Base-by-base conservation (phyloP, 371 early-diverging fungal species). In the Syncephalis fuscata region DNA sequence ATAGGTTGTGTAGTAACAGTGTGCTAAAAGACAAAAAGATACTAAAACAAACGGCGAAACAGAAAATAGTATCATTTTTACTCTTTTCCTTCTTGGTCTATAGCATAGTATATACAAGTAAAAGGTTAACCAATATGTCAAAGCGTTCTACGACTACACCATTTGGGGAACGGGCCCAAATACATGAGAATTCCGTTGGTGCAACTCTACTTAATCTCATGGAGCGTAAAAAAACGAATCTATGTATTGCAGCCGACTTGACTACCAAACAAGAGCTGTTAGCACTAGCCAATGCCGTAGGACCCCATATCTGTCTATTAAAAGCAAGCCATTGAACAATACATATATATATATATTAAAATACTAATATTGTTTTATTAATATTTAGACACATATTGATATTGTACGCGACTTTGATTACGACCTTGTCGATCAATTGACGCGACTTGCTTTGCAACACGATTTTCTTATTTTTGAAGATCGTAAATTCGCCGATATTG, bases 391-490 rank as follows among this genome's bases (percentile, higher is more conserved):
- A 0, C 97, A 96, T 58, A 82, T 92, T 55, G 97, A 96, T 64
- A 79, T 92, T 24, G 73, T 95, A 8, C 71, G 76, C 20, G 94
- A 95, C 66, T 96, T 95, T 73, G 88, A 89, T 59, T 57, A 62
- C 39, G 82, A 86, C 51, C 64, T 91, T 44, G 77, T 85, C 19
- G 66, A 65, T 4, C 69, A 78, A 60, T 77, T 96, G 36, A 60
- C 64, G 32, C 70, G 56, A 0, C 69, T 96, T 51, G 74, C 88
- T 11, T 68, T 69, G 48, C 79, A 85, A 62, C 92, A 95, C 64
- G 76, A 85, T 56, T 96, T 93, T 62, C 56, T 94, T 66, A 87
- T 96, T 51, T 95, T 95, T 60, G 95, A 96, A 63, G 97, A 96
- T 68, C 81, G 95, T 59, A 94, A 94, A 68, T 95, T 94, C 67